Conservation (phyloP, 2,329 filamentous ascomycete genomes). For the Xylariales sp. region DNA sequence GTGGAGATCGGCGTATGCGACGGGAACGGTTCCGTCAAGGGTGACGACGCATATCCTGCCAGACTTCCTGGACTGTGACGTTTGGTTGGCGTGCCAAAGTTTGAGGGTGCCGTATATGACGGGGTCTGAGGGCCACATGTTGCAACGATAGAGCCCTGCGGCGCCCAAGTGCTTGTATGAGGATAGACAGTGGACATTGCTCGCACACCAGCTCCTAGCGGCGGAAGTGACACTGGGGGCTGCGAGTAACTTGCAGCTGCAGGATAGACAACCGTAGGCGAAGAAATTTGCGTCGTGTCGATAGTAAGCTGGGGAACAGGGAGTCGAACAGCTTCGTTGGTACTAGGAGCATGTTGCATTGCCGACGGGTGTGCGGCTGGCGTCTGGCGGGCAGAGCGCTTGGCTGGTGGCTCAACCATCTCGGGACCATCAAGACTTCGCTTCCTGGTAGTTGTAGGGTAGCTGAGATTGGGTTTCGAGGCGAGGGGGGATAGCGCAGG, state of each 20-base stretch:
- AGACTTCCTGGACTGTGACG: conserved; percentile 47
- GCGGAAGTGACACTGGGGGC: conserved; percentile 54
- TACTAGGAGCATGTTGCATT: conserved; percentile 14
- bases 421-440: conserved; percentile 46
- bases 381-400: conserved; percentile 36
- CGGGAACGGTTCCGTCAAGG: conserved; percentile 58
- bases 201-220: conserved; percentile 56
- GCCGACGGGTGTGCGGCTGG: conserved; percentile 16
- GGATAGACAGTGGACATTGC: conserved; percentile 77
- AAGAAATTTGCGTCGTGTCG: conserved; percentile 40
- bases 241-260: conserved; percentile 36
- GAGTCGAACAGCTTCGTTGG: conserved; percentile 42
- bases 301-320: conserved; percentile 69
- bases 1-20: conserved; percentile 65
- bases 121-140: conserved; percentile 28
- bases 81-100: conserved; percentile 49
- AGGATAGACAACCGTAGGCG: conserved; percentile 24
- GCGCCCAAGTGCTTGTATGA: conserved; percentile 36
- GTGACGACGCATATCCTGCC: conserved; percentile 61
- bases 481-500: conserved; percentile 44
- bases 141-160: conserved; percentile 26
- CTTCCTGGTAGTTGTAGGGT: conserved; percentile 37
- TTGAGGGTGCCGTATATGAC: conserved; percentile 21
- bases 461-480: conserved; percentile 38
- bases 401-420: conserved; percentile 48